Conservation (phyloP, 1,284 basidiomycete species). For the Moesziomyces parantarcticus region DNA sequence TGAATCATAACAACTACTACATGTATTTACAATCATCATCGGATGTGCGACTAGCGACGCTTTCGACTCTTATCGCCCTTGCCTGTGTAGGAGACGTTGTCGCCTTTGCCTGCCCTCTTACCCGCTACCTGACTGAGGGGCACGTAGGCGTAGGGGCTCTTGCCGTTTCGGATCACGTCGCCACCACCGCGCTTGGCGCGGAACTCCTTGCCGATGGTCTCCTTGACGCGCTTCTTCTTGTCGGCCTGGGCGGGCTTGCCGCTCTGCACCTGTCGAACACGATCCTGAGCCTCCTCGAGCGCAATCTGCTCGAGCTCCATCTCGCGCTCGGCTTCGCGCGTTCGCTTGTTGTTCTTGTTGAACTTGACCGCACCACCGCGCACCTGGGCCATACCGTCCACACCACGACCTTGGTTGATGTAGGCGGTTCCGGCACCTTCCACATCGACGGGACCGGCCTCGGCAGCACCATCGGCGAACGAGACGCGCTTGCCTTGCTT, state of each 20-base stretch:
- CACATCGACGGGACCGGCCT: constrained; percentile 76
- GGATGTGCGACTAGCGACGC: constrained; percentile 19
- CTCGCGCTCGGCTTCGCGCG: constrained; percentile 61
- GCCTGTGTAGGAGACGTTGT: constrained; percentile 47
- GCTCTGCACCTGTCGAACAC: constrained; percentile 31
- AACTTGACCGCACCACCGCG: constrained; percentile 88
- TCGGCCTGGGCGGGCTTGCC: constrained; percentile 18
- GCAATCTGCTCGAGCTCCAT: constrained; percentile 55
- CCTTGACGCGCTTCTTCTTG: constrained; percentile 50
- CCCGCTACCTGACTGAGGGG: constrained; percentile 59
- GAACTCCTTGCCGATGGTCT: constrained; percentile 62
- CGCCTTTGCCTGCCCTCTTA: constrained; percentile 50
- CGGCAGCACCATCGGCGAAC: constrained; percentile 66
- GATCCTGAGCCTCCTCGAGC: constrained; percentile 51
- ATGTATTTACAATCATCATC: constrained; percentile 17
- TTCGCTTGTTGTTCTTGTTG: constrained; percentile 80
- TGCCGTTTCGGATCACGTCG: constrained; percentile 79
- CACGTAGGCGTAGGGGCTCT: constrained; percentile 89
- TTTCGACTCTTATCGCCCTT: constrained; percentile 44
- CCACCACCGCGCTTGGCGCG: constrained; percentile 59
- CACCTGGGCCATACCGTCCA: constrained; percentile 83
- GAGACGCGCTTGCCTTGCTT: constrained; percentile 39
- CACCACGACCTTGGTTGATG: constrained; percentile 80
- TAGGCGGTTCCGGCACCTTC: constrained; percentile 75
- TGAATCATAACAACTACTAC: constrained; percentile 1